Percentiles rank a stretch among this genome's conserved stretches.
Evolutionary conservation across 2,329 filamentous ascomycete species (phyloP).

Genomic region (Canariomyces notabilis): DNA sequence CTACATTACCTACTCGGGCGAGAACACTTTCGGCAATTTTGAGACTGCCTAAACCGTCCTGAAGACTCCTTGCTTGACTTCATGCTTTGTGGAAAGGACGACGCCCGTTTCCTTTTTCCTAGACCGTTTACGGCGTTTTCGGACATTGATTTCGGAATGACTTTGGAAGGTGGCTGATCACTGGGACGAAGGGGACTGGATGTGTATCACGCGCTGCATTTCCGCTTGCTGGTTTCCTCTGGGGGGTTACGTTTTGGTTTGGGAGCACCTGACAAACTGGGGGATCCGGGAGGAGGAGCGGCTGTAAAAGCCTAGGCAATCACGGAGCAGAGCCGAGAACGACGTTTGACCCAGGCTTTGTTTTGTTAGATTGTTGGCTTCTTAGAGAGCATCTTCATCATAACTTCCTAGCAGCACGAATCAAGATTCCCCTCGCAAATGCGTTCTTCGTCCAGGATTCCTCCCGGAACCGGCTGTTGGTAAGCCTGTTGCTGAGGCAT

Average conservation of each 20-base stretch:
- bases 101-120: constrained; percentile 10
- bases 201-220: constrained; percentile 13
- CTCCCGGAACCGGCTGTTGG: no score
- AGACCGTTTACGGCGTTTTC: constrained; percentile 21
- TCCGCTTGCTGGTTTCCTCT: constrained; percentile 4
- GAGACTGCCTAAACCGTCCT: constrained; percentile 38
- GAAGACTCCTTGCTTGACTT: background rate
- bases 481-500: no score
- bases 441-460: no score
- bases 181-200: constrained; percentile 15
- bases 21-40: constrained; percentile 86
- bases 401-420: constrained; percentile 2
- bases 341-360: background rate
- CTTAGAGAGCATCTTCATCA: constrained; percentile 6
- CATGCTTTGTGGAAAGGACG: constrained; percentile 1
- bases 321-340: background rate
- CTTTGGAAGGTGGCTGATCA: constrained; percentile 1
- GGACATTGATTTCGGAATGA: constrained; percentile 16
- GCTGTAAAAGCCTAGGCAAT: constrained; percentile 1
- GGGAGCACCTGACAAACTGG: background rate
- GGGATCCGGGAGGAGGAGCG: background rate
- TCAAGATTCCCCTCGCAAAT: constrained; percentile 4
- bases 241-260: constrained; percentile 4
- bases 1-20: constrained; percentile 98
- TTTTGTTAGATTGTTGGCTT: background rate